Evolutionary conservation across 2,329 filamentous ascomycete genomes (phyloP).

Genomic region (Fusarium buxicola): DNA sequence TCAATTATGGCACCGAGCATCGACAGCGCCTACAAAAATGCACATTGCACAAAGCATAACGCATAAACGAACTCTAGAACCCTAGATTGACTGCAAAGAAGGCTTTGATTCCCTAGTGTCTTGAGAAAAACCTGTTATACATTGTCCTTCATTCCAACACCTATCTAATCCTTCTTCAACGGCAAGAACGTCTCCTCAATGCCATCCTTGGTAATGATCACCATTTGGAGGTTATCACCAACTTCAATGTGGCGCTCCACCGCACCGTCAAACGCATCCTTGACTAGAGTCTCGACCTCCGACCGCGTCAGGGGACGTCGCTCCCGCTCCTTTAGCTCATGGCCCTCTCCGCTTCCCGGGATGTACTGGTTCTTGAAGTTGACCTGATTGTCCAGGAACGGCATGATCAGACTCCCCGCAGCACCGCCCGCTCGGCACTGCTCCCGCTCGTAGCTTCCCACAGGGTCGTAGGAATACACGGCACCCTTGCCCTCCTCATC

Average conservation of each 20-base stretch:
- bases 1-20: not conserved
- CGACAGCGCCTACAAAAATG: slow-evolving; percentile 3
- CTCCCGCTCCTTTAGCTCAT: slow-evolving; percentile 79
- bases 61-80: not conserved
- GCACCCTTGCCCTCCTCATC: slow-evolving; percentile 96
- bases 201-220: slow-evolving; percentile 89
- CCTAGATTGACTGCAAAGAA: slow-evolving; percentile 11
- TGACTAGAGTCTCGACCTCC: slow-evolving; percentile 87
- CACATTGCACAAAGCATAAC: slow-evolving; percentile 3
- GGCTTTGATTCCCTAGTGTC: slow-evolving; percentile 42
- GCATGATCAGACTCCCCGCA: slow-evolving; percentile 95
- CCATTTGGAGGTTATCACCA: slow-evolving; percentile 93
- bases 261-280: slow-evolving; percentile 97
- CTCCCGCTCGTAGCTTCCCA: slow-evolving; percentile 97
- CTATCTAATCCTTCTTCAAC: slow-evolving; percentile 85
- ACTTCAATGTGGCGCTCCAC: slow-evolving; percentile 99
- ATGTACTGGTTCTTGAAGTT: slow-evolving; percentile 99
- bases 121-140: slow-evolving; percentile 49
- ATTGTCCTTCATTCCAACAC: slow-evolving; percentile 37
- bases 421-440: slow-evolving; percentile 95
- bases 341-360: slow-evolving; percentile 84
- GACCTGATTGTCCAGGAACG: slow-evolving; percentile 99
- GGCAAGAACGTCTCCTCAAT: slow-evolving; percentile 87
- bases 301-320: slow-evolving; percentile 75
- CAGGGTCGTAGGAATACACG: slow-evolving; percentile 97